A percentile compares a stretch with the other conserved stretches of the same genome.
Conservation (phyloP, 805 yeast species). For the Geotrichum ghanense region DNA sequence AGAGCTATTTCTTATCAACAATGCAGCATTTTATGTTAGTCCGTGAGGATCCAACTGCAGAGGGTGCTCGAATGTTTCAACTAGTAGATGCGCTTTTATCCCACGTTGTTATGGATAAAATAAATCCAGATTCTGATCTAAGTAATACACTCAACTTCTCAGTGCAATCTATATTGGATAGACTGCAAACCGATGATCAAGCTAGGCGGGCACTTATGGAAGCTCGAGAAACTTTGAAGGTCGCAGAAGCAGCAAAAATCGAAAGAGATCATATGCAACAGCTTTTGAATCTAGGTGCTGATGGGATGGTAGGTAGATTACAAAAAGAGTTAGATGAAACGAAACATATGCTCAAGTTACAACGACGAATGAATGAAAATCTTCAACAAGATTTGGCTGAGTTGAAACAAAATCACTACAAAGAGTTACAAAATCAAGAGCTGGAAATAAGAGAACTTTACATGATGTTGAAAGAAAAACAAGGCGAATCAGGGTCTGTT, state of each 20-base stretch:
- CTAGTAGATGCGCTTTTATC: slow-evolving; percentile 56
- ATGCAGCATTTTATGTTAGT: slow-evolving; percentile 54
- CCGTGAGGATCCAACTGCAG: slow-evolving; percentile 27
- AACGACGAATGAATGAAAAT: slow-evolving; percentile 51
- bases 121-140: slow-evolving; percentile 33
- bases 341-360: slow-evolving; percentile 43
- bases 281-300: slow-evolving; percentile 65
- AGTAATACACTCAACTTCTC: slow-evolving; percentile 68
- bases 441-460: slow-evolving; percentile 49
- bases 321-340: slow-evolving; percentile 53
- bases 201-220: slow-evolving; percentile 61
- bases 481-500: neutral
- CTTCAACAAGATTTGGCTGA: slow-evolving; percentile 53
- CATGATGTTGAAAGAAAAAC: slow-evolving; percentile 38
- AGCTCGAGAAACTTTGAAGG: slow-evolving; percentile 39
- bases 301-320: slow-evolving; percentile 53
- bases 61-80: slow-evolving; percentile 40
- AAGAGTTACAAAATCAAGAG: slow-evolving; percentile 34
- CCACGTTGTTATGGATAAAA: slow-evolving; percentile 43
- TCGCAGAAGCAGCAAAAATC: slow-evolving; percentile 43
- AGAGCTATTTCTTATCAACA: slow-evolving; percentile 46
- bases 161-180: slow-evolving; percentile 57
- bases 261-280: slow-evolving; percentile 53
- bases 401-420: slow-evolving; percentile 32
- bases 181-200: slow-evolving; percentile 75